Conservation (phyloP, 2,329 filamentous ascomycete genomes). For the Penicillium brasilianum region DNA sequence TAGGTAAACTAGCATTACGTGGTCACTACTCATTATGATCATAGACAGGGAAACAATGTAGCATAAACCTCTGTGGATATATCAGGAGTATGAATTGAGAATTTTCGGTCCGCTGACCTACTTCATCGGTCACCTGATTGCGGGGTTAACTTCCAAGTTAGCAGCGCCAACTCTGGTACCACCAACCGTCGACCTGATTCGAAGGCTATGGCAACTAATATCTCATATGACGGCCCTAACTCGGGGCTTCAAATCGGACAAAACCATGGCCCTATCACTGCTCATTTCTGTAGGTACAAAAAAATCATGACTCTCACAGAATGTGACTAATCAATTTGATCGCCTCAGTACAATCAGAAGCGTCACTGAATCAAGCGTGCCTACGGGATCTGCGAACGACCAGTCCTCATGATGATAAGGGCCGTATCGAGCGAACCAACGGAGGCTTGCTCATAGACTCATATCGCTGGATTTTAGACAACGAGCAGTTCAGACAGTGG, state of each 20-base stretch:
- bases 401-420: not conserved
- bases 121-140: not conserved
- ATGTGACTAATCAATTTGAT: too few species aligned
- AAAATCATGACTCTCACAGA: too few species aligned
- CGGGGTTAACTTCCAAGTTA: conserved; percentile 1
- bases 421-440: not conserved
- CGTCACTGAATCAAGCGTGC: conserved; percentile 1
- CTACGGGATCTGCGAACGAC: conserved; percentile 1
- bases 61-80: conserved; percentile 2
- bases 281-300: too few species aligned
- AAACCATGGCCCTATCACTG: too few species aligned
- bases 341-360: not conserved
- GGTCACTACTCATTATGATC: conserved; percentile 4
- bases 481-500: conserved; percentile 29
- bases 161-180: not conserved
- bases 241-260: too few species aligned
- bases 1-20: not conserved
- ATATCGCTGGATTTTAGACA: conserved; percentile 31
- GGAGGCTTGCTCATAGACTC: conserved; percentile 2
- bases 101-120: too few species aligned
- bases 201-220: conserved; percentile 1
- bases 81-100: too few species aligned
- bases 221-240: too few species aligned
- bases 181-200: not conserved
- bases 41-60: not conserved